Evolutionary conservation across 495 filamentous ascomycete genomes (phyloP), one percentile per base, ranked within the genome.

Genomic region (Neurospora sp.): DNA sequence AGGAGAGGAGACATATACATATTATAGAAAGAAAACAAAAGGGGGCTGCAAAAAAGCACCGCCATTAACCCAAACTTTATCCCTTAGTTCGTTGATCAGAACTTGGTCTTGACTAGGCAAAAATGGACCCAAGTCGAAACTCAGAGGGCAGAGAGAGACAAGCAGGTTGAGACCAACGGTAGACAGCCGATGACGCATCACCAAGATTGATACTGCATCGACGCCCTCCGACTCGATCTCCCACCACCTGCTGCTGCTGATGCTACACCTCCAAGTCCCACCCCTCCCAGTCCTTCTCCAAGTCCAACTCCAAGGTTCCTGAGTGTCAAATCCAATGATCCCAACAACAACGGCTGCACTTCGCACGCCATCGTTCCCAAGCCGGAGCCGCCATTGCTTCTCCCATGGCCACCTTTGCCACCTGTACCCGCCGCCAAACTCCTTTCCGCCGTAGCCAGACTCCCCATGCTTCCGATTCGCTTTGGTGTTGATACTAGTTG

Each of bases 401-500:
- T 27, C 49, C 49, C 49, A 60, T 27, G 49, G 49, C 20, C 11
- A 5, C 20, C 46, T 10, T 27, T 11, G 20, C 49, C 20, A 60
- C 49, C 49, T 60, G 49, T 60, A 27, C 49, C 49, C 23, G 20
- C 49, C 49, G 49, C 49, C 49, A 60, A 60, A 60, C 49, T 60
- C 54, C 54, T 66, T 66, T 35, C 54, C 54, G 54, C 54, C 54
- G 7, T 18, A 35, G 54, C 54, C 27, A 66, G 54, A 35, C 27
- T 39, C 49, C 39, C 72, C 72, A 69, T 37, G 18, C 72, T 70
- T 20, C 54, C 72, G 38, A 73, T 41, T 71, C 73, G 46, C 35
- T 75, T 31, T 12, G 41, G 39, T 46, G 54, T 66, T 66, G 54
- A 16, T 66, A 9, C 12, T 66, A 66, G 2, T 66, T 18, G 54